Evolutionary conservation across 257 asterid species (phyloP), one percentile per base, ranked within the genome.

Genomic region (Penstemon eatonii): DNA sequence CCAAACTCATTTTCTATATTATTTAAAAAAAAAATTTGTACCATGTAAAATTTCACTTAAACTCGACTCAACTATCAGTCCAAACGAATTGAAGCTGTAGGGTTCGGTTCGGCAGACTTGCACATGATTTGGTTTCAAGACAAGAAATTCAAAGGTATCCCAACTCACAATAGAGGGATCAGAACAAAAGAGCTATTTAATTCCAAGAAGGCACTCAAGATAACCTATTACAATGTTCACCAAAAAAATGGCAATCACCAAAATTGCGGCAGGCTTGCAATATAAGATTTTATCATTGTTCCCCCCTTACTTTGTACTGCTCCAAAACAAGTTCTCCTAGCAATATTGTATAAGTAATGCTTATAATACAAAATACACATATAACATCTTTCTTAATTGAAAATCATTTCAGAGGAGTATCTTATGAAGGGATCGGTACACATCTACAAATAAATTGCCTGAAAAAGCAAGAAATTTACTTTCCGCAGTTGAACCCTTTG

Each of bases 401-500:
- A 61, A 44, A 69, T 61, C 67, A 62, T 49, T 45, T 43, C 18
- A 11, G 8, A 7, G 38, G 4, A 65, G 10, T 63, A 18, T 71
- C 18, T 42, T 19, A 40, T 25, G 43, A 71, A 50, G 2, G 52
- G 60, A 66, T 47, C 53, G 33, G 76, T 45, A 63, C 65, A 74
- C 74, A 74, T 78, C 64, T 49, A 74, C 42, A 69, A 49, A 43
- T 58, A 47, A 61, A 63, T 33, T 5, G 74, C 15, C 1, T 51
- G 54, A 50, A 8, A 12, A 56, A 51, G 79, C 25, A 53, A 25
- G 13, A 36, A 61, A 13, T 56, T 70, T 60, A 78, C 36, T 76
- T 82, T 65, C 88, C 78, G 38, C 96, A 89, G 57, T 76, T 82
- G 80, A 89, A 89, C 4, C 95, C 95, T 66, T 70, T 78, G 84